Evolutionary conservation across 2,329 filamentous ascomycete species (phyloP).

Genomic region (Fusarium penzigii): DNA sequence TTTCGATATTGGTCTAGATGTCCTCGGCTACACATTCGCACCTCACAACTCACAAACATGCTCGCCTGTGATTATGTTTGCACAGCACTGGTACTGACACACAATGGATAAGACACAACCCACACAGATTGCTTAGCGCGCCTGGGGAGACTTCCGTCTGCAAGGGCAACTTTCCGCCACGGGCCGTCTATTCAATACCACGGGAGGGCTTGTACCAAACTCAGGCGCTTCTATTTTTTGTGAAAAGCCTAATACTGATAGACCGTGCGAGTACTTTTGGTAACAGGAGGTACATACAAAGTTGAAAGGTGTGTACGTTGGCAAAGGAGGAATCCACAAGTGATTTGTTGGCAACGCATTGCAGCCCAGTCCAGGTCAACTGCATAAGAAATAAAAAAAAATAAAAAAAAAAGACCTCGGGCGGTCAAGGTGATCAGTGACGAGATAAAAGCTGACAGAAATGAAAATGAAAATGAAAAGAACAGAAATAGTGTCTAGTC

Average conservation of each 20-base stretch:
- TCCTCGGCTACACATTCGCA: neutral
- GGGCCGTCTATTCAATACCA: conserved; percentile 22
- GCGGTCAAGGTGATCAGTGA: conserved; percentile 4
- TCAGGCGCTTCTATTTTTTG: conserved; percentile 15
- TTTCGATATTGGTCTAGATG: no score
- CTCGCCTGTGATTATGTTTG: no score
- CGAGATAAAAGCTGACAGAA: no score
- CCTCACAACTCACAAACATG: conserved; percentile 2
- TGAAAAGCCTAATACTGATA: no score
- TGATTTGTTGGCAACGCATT: conserved; percentile 24
- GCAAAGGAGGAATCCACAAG: no score
- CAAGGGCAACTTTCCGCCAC: conserved; percentile 23
- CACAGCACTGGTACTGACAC: neutral
- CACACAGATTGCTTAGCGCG: no score
- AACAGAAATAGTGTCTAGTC: conserved; percentile 6
- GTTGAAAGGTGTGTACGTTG: no score
- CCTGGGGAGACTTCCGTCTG: conserved; percentile 18
- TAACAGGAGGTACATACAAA: no score
- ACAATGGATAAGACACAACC: conserved; percentile 2
- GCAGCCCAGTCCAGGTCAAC: conserved; percentile 11
- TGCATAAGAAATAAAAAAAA: no score
- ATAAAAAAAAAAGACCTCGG: no score
- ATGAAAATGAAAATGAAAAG: no score
- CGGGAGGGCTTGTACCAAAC: conserved; percentile 6
- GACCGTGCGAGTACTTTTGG: neutral